Conservation (phyloP, 208 protist species). For the Tritrichomonas foetus region DNA sequence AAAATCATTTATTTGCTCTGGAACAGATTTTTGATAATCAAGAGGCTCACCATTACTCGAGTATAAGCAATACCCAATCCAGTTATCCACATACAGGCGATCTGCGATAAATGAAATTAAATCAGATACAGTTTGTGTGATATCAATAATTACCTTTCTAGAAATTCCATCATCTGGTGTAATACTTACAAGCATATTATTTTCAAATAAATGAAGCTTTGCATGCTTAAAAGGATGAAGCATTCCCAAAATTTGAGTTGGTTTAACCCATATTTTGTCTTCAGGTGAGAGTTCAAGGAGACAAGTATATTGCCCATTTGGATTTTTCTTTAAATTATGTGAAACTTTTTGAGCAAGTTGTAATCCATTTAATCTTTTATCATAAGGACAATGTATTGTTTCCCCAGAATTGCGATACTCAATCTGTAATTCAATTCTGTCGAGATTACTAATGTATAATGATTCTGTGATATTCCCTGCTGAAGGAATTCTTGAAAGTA, state of each 20-base stretch:
- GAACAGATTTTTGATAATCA: neutral
- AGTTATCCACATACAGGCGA: neutral
- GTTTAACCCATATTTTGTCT: neutral
- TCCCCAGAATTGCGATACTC: neutral
- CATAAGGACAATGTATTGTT: neutral
- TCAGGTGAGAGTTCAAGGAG: neutral
- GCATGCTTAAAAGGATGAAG: neutral
- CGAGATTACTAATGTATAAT: neutral
- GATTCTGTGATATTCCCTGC: too few relatives aligned
- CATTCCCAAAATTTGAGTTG: neutral
- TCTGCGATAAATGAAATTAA: neutral
- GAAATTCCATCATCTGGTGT: neutral
- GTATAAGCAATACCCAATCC: neutral
- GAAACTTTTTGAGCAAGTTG: neutral
- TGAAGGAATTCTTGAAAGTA: too few relatives aligned
- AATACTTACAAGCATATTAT: neutral
- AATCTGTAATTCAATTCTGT: neutral
- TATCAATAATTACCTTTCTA: neutral
- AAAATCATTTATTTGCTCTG: neutral
- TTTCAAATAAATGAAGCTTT: neutral
- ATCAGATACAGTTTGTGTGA: neutral
- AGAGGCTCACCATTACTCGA: neutral
- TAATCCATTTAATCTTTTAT: neutral
- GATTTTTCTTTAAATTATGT: neutral
- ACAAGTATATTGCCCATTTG: neutral